phyloP scores from a whole-genome alignment of 371 early-diverging fungal species.

The Mucor lusitanicus region DNA sequence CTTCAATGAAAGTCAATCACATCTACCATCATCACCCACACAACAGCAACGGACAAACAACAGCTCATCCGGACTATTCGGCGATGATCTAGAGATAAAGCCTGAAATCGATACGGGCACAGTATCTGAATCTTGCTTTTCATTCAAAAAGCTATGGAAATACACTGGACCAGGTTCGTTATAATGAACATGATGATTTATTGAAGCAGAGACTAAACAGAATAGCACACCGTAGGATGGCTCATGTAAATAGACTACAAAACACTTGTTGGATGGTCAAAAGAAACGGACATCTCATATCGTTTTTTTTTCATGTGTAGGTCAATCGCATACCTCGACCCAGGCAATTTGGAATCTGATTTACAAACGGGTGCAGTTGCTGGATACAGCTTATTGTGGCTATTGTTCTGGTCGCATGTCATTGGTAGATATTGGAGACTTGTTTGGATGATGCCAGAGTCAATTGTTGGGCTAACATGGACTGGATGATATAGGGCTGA shows the following conservation, averaged over 20 bases:
- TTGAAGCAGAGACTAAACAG: background rate
- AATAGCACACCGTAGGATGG: conserved; percentile 30
- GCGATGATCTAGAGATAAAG: conserved; percentile 44
- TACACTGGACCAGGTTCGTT: conserved; percentile 58
- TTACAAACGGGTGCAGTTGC: conserved; percentile 70
- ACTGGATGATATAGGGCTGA: conserved; percentile 31
- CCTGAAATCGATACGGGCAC: conserved; percentile 46
- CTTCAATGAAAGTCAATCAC: background rate
- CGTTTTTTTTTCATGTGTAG: conserved; percentile 24
- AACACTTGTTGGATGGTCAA: background rate
- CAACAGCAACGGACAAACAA: background rate
- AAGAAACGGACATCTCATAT: background rate
- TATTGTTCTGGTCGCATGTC: conserved; percentile 67
- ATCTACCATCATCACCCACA: background rate
- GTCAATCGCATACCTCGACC: conserved; percentile 76
- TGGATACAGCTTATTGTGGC: conserved; percentile 66
- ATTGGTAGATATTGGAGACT: conserved; percentile 37
- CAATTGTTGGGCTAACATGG: background rate
- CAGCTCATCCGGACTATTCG: conserved; percentile 5
- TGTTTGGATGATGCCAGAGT: background rate
- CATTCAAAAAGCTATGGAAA: conserved; percentile 52
- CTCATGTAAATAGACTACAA: conserved; percentile 33
- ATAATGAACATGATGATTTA: too few species aligned
- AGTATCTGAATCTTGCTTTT: conserved; percentile 36
- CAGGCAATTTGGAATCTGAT: conserved; percentile 78